phyloP scores from a whole-genome alignment of 164 flowering plant species.

The Stephania yunnanensis region DNA sequence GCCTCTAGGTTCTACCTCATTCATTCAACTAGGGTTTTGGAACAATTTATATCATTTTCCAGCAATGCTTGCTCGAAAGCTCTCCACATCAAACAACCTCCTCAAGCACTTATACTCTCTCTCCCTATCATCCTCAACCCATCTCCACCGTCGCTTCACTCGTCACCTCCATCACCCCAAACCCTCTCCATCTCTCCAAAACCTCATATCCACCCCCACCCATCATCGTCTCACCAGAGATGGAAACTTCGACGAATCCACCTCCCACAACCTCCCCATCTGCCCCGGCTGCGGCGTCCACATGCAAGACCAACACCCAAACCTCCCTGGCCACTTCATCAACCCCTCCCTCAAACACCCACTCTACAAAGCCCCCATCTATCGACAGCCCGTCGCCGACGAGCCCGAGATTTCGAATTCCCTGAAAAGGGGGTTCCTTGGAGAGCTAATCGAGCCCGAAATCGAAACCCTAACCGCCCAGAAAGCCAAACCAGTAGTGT shows the following conservation, averaged over 20 bases:
- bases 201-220: neutral
- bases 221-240: conserved; percentile 37
- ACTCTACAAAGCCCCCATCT: conserved; percentile 22
- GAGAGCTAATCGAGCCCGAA: conserved; percentile 27
- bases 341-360: conserved; percentile 43
- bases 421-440: conserved; percentile 48
- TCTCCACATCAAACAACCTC: neutral
- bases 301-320: conserved; percentile 65
- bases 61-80: neutral
- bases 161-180: neutral
- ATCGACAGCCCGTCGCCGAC: conserved; percentile 35
- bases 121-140: neutral
- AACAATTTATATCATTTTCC: neutral
- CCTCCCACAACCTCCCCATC: conserved; percentile 23
- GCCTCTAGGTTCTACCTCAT: no score
- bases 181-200: neutral
- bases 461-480: conserved; percentile 1
- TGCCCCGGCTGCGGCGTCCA: conserved; percentile 93
- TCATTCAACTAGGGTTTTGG: no score
- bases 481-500: conserved; percentile 47
- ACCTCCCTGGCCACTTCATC: conserved; percentile 70
- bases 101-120: neutral
- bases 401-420: conserved; percentile 59
- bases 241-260: conserved; percentile 62
- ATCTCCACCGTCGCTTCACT: neutral